Evolutionary conservation across 371 early-diverging fungal genomes (phyloP), one percentile per base, ranked within the genome.

Genomic region (Actinomucor elegans): DNA sequence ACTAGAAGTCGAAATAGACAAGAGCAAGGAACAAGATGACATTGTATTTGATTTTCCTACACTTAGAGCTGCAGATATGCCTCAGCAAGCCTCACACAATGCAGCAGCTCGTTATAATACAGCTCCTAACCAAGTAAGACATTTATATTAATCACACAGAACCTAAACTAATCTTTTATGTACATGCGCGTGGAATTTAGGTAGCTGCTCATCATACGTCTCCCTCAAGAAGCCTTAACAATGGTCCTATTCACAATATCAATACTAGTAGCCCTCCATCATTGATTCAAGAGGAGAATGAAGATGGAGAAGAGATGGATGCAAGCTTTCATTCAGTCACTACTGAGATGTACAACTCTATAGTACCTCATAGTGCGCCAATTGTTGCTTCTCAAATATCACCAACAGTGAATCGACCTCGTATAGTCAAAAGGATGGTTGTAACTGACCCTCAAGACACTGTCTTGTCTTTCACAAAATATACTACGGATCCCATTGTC

Each of bases 241-340:
- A n/a, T 44, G 44, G 29, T 28, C 31, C 28, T 27, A 26, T 27
- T 44, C 42, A 26, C n/a, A 42, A 42, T 26, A 4, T n/a, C 4
- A 35, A n/a, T 35, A 3, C 20, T 9, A 44, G 45, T 29, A 9
- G 18, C 5, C 37, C 31, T 12, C 50, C 50, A 20, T 37, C 40
- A 11, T 21, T 49, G 2, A 49, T 49, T 28, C 50, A 17, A 6
- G 50, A 49, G 29, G 44, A 44, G 18, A 29, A 44, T 5, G 42
- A 42, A 18, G 40, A 40, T 12, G 4, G 17, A 21, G 46, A 50
- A 28, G 31, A 40, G n/a, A 26, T 37, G 14, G 36, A 36, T n/a
- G 1, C 5, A 11, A 37, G 50, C n/a, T 12, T 15, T 5, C 1
- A 3, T 41, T 51, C 51, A 12, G 7, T 37, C 9, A 27, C 18